Percentiles rank a stretch among this genome's conserved stretches.
These are phyloP conservation scores for Artemisia annua DNA, from an alignment of 129 eudicot genomes.

Conservation along the genomic window DNA sequence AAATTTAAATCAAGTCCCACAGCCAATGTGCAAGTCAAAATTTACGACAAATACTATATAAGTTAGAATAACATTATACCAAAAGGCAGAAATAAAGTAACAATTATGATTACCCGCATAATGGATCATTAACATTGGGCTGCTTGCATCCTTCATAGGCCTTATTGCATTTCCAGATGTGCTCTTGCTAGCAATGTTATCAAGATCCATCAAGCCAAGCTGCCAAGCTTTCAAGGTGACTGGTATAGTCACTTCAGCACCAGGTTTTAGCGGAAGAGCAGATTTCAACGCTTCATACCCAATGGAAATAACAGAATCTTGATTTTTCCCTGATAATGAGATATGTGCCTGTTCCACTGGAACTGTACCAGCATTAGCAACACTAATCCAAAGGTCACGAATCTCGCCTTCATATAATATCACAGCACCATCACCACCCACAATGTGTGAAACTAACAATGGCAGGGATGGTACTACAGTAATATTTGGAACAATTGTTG, in stretches of 20 bases:
- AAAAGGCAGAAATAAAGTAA: background rate
- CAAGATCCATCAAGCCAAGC: constrained; percentile 64
- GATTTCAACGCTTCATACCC: constrained; percentile 67
- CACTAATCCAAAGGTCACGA: constrained; percentile 76
- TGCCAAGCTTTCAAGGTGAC: constrained; percentile 94
- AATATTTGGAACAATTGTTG: constrained; percentile 58
- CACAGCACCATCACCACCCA: constrained; percentile 88
- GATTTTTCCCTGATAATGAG: constrained; percentile 90
- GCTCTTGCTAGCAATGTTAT: constrained; percentile 45
- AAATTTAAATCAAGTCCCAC: background rate
- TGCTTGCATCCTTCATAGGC: constrained; percentile 74
- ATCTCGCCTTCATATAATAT: constrained; percentile 92
- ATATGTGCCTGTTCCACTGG: constrained; percentile 94
- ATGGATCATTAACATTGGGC: constrained; percentile 84
- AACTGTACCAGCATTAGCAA: constrained; percentile 97
- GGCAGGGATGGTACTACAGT: constrained; percentile 84
- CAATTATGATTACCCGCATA: constrained; percentile 65
- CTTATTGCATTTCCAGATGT: constrained; percentile 48
- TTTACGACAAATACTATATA: background rate
- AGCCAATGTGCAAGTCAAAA: background rate
- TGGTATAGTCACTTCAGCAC: constrained; percentile 85
- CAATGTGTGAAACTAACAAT: constrained; percentile 76
- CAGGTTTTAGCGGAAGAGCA: constrained; percentile 87
- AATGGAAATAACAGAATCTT: constrained; percentile 77
- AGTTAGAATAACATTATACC: background rate